A percentile compares a stretch with the other conserved stretches of the same genome.
Conservation (phyloP, 169 alveolate genomes). For the Plasmodium vivax region DNA sequence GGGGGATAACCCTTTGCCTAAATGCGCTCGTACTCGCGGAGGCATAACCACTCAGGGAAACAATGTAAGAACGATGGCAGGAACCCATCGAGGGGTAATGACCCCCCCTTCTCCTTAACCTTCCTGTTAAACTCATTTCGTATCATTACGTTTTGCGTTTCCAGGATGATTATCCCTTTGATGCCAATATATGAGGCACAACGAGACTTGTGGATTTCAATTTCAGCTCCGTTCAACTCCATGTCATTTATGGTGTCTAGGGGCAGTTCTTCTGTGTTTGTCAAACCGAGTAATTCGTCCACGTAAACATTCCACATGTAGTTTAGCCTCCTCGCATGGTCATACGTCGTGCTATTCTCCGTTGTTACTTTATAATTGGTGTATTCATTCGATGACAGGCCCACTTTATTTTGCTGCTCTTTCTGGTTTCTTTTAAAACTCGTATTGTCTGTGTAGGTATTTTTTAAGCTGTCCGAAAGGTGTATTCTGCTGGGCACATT, state of each 20-base stretch:
- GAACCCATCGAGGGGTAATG: neutral
- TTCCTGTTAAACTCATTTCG: neutral
- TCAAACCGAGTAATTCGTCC: constrained; percentile 27
- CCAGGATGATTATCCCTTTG: constrained; percentile 63
- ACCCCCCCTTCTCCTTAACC: neutral
- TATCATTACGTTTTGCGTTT: constrained; percentile 67
- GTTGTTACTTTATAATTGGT: constrained; percentile 15
- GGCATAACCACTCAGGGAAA: neutral
- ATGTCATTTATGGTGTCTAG: constrained; percentile 55
- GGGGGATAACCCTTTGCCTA: neutral
- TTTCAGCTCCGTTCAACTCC: constrained; percentile 71
- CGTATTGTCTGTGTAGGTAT: neutral
- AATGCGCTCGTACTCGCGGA: neutral
- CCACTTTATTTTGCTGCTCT: constrained; percentile 18
- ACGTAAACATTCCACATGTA: constrained; percentile 64
- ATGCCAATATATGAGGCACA: constrained; percentile 66
- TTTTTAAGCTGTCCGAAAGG: constrained; percentile 11
- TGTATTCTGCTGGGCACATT: neutral
- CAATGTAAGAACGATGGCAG: neutral
- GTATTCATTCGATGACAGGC: constrained; percentile 67
- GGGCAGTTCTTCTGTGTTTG: constrained; percentile 19
- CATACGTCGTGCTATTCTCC: constrained; percentile 28
- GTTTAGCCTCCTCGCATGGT: constrained; percentile 51
- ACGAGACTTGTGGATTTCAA: constrained; percentile 72
- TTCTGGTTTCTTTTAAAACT: neutral